Conservation (phyloP, 345 rosid species). For the Gynandropsis gynandra region DNA sequence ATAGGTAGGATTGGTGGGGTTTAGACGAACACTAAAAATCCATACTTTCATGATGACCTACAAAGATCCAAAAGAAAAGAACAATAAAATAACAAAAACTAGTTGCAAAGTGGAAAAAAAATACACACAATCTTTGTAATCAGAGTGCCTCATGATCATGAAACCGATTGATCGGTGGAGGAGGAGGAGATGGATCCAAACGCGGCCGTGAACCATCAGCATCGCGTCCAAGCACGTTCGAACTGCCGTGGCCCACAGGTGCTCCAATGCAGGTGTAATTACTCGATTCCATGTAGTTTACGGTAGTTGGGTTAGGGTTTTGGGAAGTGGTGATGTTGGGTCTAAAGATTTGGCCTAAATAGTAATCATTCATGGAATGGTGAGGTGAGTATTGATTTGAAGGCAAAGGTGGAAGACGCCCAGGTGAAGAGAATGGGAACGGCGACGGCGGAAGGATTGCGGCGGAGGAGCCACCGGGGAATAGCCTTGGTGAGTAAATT, state of each 20-base stretch:
- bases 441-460: slow-evolving; percentile 35
- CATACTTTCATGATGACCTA: slow-evolving; percentile 13
- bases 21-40: slow-evolving; percentile 30
- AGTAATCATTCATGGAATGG: slow-evolving; percentile 52
- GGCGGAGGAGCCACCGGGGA: slow-evolving; percentile 44
- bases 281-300: slow-evolving; percentile 28
- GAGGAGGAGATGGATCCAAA: slow-evolving; percentile 35
- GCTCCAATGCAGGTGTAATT: slow-evolving; percentile 77
- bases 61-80: slow-evolving; percentile 10
- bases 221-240: slow-evolving; percentile 23
- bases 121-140: slow-evolving; percentile 8
- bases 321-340: slow-evolving; percentile 28
- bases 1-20: slow-evolving; percentile 22
- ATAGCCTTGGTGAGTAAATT: slow-evolving; percentile 50
- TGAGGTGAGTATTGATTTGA: slow-evolving; percentile 39
- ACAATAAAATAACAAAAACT: slow-evolving; percentile 13
- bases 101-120: slow-evolving; percentile 27
- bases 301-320: slow-evolving; percentile 31
- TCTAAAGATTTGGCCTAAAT: slow-evolving; percentile 61
- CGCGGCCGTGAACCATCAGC: slow-evolving; percentile 40
- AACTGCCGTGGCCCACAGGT: slow-evolving; percentile 43
- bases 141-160: slow-evolving; percentile 38
- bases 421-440: slow-evolving; percentile 41
- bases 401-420: slow-evolving; percentile 32
- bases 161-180: slow-evolving; percentile 49